A percentile compares a stretch with the other conserved stretches of the same genome.
Conservation (phyloP, 179 eudicot genomes). For the Drosera spatulata region DNA sequence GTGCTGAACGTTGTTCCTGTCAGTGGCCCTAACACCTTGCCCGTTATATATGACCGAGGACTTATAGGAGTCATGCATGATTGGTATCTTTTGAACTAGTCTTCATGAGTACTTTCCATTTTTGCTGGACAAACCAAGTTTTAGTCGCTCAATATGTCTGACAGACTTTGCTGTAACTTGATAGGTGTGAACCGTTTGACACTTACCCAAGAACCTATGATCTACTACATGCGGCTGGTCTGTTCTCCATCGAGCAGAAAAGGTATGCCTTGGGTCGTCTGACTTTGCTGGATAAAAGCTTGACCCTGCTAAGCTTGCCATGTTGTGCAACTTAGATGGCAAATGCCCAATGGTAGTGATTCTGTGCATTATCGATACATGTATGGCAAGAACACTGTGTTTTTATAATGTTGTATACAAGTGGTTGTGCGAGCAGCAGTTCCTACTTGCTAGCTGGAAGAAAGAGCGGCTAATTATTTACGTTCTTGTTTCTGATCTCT, state of each 20-base stretch:
- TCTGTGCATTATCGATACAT: too few species aligned
- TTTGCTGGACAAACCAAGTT: background rate
- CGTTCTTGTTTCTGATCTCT: background rate
- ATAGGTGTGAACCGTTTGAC: conserved; percentile 97
- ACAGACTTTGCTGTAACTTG: background rate
- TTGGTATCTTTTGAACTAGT: conserved; percentile 31
- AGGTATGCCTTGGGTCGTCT: conserved; percentile 26
- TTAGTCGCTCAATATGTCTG: background rate
- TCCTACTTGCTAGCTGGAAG: too few species aligned
- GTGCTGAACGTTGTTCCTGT: conserved; percentile 91
- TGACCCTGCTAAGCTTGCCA: too few species aligned
- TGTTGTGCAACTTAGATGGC: too few species aligned
- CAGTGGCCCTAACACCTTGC: conserved; percentile 87
- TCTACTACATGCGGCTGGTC: conserved; percentile 85
- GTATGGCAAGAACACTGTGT: too few species aligned
- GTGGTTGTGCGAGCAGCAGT: too few species aligned
- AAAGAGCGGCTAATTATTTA: too few species aligned
- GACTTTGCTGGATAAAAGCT: background rate
- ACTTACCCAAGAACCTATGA: conserved; percentile 99
- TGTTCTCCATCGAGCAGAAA: conserved; percentile 67
- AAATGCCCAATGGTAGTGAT: too few species aligned
- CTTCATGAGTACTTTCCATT: too few species aligned
- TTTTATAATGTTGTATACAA: too few species aligned
- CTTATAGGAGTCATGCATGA: conserved; percentile 97
- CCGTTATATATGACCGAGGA: conserved; percentile 93